These are phyloP conservation scores for Neoarthrinium moseri DNA, from an alignment of 2,329 filamentous ascomycete species.

Conservation along the genomic window DNA sequence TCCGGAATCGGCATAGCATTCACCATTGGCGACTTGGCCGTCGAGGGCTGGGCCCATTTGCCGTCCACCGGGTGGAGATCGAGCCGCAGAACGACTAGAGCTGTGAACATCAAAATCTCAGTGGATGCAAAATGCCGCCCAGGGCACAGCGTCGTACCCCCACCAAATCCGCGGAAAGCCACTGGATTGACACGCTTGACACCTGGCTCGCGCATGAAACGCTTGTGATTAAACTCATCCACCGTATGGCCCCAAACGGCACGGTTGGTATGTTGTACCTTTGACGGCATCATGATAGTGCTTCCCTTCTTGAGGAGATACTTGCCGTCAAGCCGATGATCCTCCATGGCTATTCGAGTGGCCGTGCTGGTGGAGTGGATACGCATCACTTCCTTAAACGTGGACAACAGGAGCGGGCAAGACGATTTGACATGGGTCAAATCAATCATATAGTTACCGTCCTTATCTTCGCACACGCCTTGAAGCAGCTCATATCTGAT, in stretches of 20 bases:
- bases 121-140: slow-evolving; percentile 15
- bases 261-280: slow-evolving; percentile 4
- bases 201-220: slow-evolving; percentile 1
- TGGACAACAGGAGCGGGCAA: slow-evolving; percentile 35
- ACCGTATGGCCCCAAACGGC: slow-evolving; percentile 13
- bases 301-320: slow-evolving; percentile 14
- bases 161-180: slow-evolving; percentile 15
- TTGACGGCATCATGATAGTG: slow-evolving; percentile 5
- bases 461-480: neutral
- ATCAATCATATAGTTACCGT: slow-evolving; percentile 27
- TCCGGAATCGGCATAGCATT: neutral
- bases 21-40: neutral
- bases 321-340: slow-evolving; percentile 7
- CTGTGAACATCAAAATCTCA: slow-evolving; percentile 11
- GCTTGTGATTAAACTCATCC: slow-evolving; percentile 7
- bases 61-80: neutral
- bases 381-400: slow-evolving; percentile 37
- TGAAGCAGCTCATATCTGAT: neutral
- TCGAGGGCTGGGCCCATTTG: neutral
- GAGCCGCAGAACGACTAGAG: slow-evolving; percentile 16
- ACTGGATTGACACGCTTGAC: slow-evolving; percentile 11
- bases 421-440: slow-evolving; percentile 24
- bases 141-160: slow-evolving; percentile 13
- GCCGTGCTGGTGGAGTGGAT: slow-evolving; percentile 30
- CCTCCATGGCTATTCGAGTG: slow-evolving; percentile 3